Base-by-base conservation (phyloP, 2,329 filamentous ascomycete genomes). In the Plenodomus biglobosus region DNA sequence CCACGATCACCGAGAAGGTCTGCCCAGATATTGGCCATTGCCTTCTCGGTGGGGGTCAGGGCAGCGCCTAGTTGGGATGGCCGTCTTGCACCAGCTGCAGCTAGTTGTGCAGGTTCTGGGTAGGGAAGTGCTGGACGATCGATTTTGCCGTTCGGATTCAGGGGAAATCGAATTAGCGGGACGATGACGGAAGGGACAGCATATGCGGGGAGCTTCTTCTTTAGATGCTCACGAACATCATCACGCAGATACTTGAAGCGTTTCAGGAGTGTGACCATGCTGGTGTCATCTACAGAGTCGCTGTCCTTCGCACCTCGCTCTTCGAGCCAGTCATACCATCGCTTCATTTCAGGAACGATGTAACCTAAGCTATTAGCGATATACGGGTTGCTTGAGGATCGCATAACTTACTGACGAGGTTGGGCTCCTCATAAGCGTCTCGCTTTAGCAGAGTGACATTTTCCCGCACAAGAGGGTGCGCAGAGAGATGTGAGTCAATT, bases 391-490 rank as follows among this genome's bases (percentile, higher is more conserved):
- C 6, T 32, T 11, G 15, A 11, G 11, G 11, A 15, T 15, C 6
- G 13, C 3, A 15, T 32, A 3, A 65, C 61, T 62, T 64, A 64
- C 86, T 95, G 61, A 96, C 89, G 17, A 97, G 78, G 0, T 82
- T 92, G 15, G 85, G 87, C 70, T 96, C 92, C 70, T 95, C 90
- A 67, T 91, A 84, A 62, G 86, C 85, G 73, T 95, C 86, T 72
- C 90, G 84, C 70, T 90, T 83, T 3, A 97, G 84, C 2, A 97
- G 76, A 0, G 92, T 97, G 58, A 90, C 85, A 72, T 88, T 90
- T 58, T 97, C 92, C 35, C 90, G 81, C 19, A 97, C 82, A 19
- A 95, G 74, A 1, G 83, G 84, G 72, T 89, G 83, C 38, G 85
- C 81, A 44, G 84, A 87, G 39, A 96, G 76, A 69, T 95, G 86